These are phyloP conservation scores for Calocybe gambosa DNA, from an alignment of 1,284 basidiomycete genomes.

Conservation along the genomic window DNA sequence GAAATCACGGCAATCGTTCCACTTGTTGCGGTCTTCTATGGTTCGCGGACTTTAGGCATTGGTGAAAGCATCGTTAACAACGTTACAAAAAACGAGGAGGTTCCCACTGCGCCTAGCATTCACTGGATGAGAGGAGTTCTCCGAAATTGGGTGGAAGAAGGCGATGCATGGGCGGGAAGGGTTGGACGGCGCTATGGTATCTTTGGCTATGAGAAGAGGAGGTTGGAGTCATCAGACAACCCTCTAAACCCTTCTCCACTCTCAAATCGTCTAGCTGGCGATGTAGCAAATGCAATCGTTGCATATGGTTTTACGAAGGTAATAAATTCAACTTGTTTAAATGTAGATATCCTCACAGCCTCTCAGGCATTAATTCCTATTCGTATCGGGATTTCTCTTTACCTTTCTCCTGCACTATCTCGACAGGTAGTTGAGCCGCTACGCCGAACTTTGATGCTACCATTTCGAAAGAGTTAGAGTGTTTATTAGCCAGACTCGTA, in stretches of 20 bases:
- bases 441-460: constrained; percentile 23
- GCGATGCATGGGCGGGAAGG: constrained; percentile 62
- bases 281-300: constrained; percentile 72
- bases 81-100: constrained; percentile 15
- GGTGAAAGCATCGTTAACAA: constrained; percentile 61
- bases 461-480: constrained; percentile 19
- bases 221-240: constrained; percentile 19
- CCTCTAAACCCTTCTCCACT: constrained; percentile 19
- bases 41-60: constrained; percentile 61
- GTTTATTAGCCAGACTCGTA: constrained; percentile 10
- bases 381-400: constrained; percentile 71
- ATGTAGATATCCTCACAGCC: background rate
- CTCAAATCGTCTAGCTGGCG: constrained; percentile 46
- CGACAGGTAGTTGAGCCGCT: constrained; percentile 57
- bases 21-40: constrained; percentile 70
- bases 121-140: constrained; percentile 36
- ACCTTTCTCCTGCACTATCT: constrained; percentile 72
- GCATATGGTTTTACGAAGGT: constrained; percentile 87
- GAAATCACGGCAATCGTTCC: constrained; percentile 84
- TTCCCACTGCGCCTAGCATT: constrained; percentile 6
- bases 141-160: constrained; percentile 66
- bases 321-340: constrained; percentile 4
- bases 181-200: constrained; percentile 77
- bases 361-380: constrained; percentile 70
- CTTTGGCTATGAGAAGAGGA: constrained; percentile 70